These are phyloP conservation scores for Lavandula angustifolia DNA, from an alignment of 257 asterid genomes.

Conservation along the genomic window DNA sequence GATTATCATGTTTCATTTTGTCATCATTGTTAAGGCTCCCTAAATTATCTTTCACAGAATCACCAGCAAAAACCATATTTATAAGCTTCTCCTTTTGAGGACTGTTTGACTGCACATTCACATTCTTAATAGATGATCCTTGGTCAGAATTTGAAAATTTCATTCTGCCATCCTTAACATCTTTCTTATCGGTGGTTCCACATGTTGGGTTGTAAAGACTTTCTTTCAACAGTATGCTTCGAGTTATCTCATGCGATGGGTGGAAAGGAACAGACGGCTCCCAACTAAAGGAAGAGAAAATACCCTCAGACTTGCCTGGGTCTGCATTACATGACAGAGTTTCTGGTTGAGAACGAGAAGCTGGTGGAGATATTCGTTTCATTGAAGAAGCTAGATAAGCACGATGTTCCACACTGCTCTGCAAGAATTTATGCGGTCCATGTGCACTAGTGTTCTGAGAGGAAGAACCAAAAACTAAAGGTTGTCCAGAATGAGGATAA, in stretches of 20 bases:
- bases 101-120: constrained; percentile 38
- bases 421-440: constrained; percentile 39
- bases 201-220: constrained; percentile 51
- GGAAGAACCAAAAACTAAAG: constrained; percentile 48
- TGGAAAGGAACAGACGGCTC: constrained; percentile 74
- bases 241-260: constrained; percentile 65
- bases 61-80: constrained; percentile 37
- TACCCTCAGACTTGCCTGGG: constrained; percentile 36
- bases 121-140: constrained; percentile 48
- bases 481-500: constrained; percentile 36
- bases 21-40: constrained; percentile 40
- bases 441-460: constrained; percentile 45
- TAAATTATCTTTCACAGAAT: constrained; percentile 37
- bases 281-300: constrained; percentile 55
- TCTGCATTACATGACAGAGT: constrained; percentile 33
- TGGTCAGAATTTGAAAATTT: constrained; percentile 50
- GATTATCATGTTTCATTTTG: constrained; percentile 38
- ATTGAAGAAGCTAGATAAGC: constrained; percentile 49
- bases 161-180: constrained; percentile 32
- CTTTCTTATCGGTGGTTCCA: constrained; percentile 43
- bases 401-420: constrained; percentile 39
- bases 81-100: constrained; percentile 44
- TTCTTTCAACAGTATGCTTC: constrained; percentile 49
- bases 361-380: constrained; percentile 43
- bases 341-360: constrained; percentile 50